A percentile compares a stretch with the other conserved stretches of the same genome.
Conservation (phyloP, 2,329 filamentous ascomycete genomes). For the Paraphoma sp. region DNA sequence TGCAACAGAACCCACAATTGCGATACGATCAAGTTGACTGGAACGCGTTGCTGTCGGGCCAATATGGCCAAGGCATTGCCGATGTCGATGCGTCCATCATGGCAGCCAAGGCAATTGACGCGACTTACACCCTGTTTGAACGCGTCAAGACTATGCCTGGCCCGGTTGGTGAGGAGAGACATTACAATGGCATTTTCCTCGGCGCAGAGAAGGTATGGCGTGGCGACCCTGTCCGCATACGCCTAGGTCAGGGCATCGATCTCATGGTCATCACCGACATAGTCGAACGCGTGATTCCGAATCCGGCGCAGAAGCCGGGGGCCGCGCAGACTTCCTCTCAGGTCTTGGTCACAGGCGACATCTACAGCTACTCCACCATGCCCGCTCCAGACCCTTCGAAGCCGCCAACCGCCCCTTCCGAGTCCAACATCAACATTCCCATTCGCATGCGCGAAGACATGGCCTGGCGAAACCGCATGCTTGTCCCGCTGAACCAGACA, state of each 20-base stretch:
- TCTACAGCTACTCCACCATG: conserved; percentile 57
- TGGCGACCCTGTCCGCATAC: conserved; percentile 64
- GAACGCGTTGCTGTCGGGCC: conserved; percentile 51
- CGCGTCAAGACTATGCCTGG: conserved; percentile 47
- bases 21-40: conserved; percentile 61
- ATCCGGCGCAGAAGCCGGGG: conserved; percentile 13
- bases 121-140: conserved; percentile 61
- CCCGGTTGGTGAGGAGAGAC: conserved; percentile 50
- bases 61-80: conserved; percentile 56
- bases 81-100: conserved; percentile 66
- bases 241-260: conserved; percentile 53
- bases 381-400: conserved; percentile 32
- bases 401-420: conserved; percentile 45
- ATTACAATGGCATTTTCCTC: conserved; percentile 62
- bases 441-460: conserved; percentile 60
- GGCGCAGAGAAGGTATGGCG: conserved; percentile 67
- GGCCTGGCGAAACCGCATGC: conserved; percentile 54
- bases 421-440: conserved; percentile 54
- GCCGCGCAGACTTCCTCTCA: conserved; percentile 29
- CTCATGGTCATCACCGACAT: conserved; percentile 57
- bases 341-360: conserved; percentile 57
- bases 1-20: conserved; percentile 51
- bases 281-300: conserved; percentile 45
- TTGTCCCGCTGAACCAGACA: conserved; percentile 46
- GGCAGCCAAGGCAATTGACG: conserved; percentile 62